These are phyloP conservation scores for Pleurotus tuoliensis DNA, from an alignment of 768 basidiomycete species.

Conservation along the genomic window DNA sequence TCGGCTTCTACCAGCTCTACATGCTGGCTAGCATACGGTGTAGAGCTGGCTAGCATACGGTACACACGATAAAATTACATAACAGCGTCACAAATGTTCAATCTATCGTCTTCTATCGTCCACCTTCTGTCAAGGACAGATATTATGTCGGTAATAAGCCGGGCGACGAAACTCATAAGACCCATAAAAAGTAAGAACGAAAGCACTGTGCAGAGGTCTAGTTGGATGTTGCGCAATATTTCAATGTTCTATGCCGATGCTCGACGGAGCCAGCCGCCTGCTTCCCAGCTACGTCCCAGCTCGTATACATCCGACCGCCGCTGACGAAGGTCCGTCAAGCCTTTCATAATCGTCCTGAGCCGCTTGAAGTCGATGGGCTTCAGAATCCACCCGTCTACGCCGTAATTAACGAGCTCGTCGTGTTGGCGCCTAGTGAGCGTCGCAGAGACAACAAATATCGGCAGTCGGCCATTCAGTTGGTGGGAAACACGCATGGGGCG, in stretches of 20 bases:
- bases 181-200: not conserved
- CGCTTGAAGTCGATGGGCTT: constrained; percentile 81
- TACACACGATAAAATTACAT: too few species aligned
- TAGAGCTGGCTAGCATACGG: too few species aligned
- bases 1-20: too few species aligned
- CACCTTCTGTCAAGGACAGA: too few species aligned
- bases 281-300: constrained; percentile 54
- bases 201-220: not conserved
- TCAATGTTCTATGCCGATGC: not conserved
- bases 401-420: constrained; percentile 43
- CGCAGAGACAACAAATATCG: constrained; percentile 81
- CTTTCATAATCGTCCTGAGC: constrained; percentile 52
- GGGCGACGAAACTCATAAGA: too few species aligned
- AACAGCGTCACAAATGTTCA: too few species aligned
- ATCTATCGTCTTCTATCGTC: too few species aligned
- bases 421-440: constrained; percentile 60
- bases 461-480: constrained; percentile 58
- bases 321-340: constrained; percentile 49
- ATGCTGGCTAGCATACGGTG: too few species aligned
- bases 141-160: too few species aligned
- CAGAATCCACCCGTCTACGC: constrained; percentile 81
- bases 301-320: constrained; percentile 50
- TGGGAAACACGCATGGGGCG: constrained; percentile 35
- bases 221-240: too few species aligned
- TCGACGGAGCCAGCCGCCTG: constrained; percentile 54